Conservation (phyloP, 2,329 filamentous ascomycete species). For the Colletotrichum sp. region DNA sequence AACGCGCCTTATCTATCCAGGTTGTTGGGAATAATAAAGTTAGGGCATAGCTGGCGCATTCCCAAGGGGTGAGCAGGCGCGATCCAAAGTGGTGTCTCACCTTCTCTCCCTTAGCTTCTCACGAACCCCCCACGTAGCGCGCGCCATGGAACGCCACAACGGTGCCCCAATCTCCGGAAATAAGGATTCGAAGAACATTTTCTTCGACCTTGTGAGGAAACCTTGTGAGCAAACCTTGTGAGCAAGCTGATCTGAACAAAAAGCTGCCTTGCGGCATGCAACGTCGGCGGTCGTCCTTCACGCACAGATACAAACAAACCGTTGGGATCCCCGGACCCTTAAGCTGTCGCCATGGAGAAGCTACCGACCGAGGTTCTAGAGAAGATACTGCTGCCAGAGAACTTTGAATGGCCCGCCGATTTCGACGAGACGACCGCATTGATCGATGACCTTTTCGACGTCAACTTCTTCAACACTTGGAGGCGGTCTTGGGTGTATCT, state of each 20-base stretch:
- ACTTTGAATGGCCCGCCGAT: neutral
- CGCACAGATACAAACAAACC: neutral
- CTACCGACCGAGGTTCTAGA: neutral
- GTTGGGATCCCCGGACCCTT: neutral
- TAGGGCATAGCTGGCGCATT: neutral
- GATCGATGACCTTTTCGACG: neutral
- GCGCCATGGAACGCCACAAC: constrained; percentile 12
- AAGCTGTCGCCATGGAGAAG: neutral
- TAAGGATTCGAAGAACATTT: neutral
- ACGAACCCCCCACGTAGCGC: neutral
- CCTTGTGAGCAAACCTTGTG: neutral
- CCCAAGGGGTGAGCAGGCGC: constrained; percentile 1
- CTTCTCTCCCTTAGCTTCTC: constrained; percentile 16
- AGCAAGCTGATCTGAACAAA: neutral
- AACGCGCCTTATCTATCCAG: neutral
- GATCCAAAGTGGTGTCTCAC: constrained; percentile 4
- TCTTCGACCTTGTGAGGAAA: neutral
- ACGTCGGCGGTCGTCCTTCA: neutral
- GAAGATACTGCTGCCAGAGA: neutral
- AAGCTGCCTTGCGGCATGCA: neutral
- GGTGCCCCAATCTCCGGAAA: neutral
- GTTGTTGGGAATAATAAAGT: neutral
- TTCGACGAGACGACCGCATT: neutral
- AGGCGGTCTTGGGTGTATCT: neutral
- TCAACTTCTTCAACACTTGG: neutral